A percentile compares a stretch with the other conserved stretches of the same genome.
Evolutionary conservation across 345 rosid genomes (phyloP).

Genomic region (Physaria fendleri): DNA sequence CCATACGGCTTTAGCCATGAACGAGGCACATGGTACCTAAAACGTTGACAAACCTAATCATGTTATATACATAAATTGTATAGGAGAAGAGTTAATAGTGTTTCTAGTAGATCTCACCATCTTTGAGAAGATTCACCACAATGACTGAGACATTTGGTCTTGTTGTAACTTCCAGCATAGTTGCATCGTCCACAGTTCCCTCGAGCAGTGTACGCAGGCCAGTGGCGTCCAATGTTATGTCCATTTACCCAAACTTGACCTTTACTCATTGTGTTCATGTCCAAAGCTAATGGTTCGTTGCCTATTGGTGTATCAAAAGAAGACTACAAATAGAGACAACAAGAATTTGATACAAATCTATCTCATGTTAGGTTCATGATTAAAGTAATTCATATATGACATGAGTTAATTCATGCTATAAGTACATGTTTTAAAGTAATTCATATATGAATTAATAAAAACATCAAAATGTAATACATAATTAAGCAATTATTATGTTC

Average conservation of each 20-base stretch:
- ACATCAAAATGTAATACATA: neutral
- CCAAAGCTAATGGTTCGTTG: slow-evolving; percentile 30
- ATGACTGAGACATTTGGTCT: slow-evolving; percentile 34
- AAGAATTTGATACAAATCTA: neutral
- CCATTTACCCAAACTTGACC: slow-evolving; percentile 38
- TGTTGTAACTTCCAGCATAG: slow-evolving; percentile 24
- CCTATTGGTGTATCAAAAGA: slow-evolving; percentile 16
- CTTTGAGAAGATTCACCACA: slow-evolving; percentile 93
- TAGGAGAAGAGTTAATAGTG: neutral
- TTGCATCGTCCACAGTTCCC: slow-evolving; percentile 22
- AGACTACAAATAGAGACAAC: slow-evolving; percentile 27
- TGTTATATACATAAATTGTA: no score
- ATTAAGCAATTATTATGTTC: no score
- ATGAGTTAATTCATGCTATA: neutral
- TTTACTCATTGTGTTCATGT: slow-evolving; percentile 34
- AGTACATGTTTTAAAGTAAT: neutral
- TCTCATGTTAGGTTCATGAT: neutral
- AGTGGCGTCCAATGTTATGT: slow-evolving; percentile 31
- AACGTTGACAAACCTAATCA: neutral
- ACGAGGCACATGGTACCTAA: slow-evolving; percentile 85
- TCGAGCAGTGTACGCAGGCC: slow-evolving; percentile 31
- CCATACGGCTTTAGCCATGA: slow-evolving; percentile 84
- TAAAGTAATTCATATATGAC: no score
- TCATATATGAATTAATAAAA: neutral
- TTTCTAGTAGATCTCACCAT: slow-evolving; percentile 45